These are phyloP conservation scores for Citrullus mucosospermus DNA, from an alignment of 306 rosid genomes.

Conservation along the genomic window DNA sequence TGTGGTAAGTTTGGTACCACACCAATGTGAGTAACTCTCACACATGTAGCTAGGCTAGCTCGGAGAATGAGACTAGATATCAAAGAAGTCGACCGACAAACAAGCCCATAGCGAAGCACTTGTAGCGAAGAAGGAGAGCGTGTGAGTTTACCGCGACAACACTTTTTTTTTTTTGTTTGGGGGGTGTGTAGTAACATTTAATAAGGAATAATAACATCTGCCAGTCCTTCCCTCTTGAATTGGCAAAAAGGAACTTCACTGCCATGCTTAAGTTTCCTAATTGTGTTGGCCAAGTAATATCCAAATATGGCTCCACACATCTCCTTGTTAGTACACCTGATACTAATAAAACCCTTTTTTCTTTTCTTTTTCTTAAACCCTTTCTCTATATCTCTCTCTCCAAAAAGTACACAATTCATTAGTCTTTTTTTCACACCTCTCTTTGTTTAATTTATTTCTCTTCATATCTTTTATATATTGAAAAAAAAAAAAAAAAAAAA, in stretches of 20 bases:
- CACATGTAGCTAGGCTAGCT: no score
- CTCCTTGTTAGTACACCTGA: slow-evolving; percentile 33
- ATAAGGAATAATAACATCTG: slow-evolving; percentile 10
- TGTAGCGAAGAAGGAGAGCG: no score
- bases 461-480: no score
- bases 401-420: not conserved
- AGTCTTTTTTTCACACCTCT: not conserved
- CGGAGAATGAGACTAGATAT: no score
- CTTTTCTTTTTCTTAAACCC: not conserved
- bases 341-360: slow-evolving; percentile 7
- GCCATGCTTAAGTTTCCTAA: slow-evolving; percentile 27
- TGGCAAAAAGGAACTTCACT: slow-evolving; percentile 33
- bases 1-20: no score
- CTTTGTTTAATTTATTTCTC: no score
- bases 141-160: no score
- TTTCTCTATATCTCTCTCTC: slow-evolving; percentile 10
- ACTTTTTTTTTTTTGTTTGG: not conserved
- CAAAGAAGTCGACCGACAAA: no score
- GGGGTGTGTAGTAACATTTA: slow-evolving; percentile 1
- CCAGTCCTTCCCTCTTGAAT: slow-evolving; percentile 14
- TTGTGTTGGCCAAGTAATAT: slow-evolving; percentile 31
- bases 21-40: no score
- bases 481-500: no score
- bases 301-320: slow-evolving; percentile 37
- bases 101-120: no score